phyloP scores from a whole-genome alignment of 2,329 filamentous ascomycete genomes.

The Fusarium piperis region DNA sequence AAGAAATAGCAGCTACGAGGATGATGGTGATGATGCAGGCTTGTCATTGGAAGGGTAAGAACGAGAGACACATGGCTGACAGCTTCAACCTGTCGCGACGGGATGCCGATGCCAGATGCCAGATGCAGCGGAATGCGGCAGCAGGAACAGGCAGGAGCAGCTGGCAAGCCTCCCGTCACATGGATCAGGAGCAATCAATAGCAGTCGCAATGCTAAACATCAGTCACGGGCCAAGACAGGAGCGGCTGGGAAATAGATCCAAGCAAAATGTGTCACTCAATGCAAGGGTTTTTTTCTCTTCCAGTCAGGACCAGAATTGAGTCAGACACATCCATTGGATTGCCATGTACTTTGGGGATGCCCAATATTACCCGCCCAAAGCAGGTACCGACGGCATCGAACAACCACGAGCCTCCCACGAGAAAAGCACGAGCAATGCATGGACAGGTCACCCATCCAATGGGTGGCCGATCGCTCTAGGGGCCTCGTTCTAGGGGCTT shows the following conservation, averaged over 20 bases:
- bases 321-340: slow-evolving; percentile 6
- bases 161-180: not conserved
- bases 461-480: slow-evolving; percentile 26
- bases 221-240: slow-evolving; percentile 4
- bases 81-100: slow-evolving; percentile 4
- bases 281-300: slow-evolving; percentile 23
- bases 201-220: not conserved
- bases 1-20: not conserved
- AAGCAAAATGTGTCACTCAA: slow-evolving; percentile 3
- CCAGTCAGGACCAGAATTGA: slow-evolving; percentile 15
- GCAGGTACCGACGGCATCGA: slow-evolving; percentile 18
- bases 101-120: slow-evolving; percentile 10
- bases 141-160: not conserved
- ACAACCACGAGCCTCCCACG: slow-evolving; percentile 26
- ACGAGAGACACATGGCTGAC: slow-evolving; percentile 1
- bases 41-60: not conserved
- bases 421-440: slow-evolving; percentile 21
- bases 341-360: not conserved
- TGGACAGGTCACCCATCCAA: slow-evolving; percentile 17
- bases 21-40: not conserved
- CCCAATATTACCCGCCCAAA: slow-evolving; percentile 9
- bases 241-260: not conserved
- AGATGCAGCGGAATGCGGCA: slow-evolving; percentile 11
- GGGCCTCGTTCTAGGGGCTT: slow-evolving; percentile 13
- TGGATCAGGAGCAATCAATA: not conserved